Conservation (phyloP, 805 yeast genomes). For the Saccharomyces paradoxus region DNA sequence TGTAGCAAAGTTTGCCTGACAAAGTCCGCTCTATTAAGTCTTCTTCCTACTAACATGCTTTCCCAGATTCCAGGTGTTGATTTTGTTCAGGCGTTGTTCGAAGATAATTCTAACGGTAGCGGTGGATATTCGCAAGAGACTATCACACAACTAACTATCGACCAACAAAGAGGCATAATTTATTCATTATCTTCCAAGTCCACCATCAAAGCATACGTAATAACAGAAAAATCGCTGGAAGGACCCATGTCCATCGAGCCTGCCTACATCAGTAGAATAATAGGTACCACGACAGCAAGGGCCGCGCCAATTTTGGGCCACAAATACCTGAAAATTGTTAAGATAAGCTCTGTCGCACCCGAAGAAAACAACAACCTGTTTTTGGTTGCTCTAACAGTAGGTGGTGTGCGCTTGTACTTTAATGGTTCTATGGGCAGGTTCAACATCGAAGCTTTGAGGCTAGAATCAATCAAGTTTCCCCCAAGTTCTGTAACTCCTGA, state of each 20-base stretch:
- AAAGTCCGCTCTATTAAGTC: conserved; percentile 47
- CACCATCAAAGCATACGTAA: conserved; percentile 68
- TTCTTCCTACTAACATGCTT: conserved; percentile 38
- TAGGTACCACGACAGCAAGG: conserved; percentile 38
- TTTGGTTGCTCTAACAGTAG: conserved; percentile 68
- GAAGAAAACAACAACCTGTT: conserved; percentile 62
- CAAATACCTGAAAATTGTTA: conserved; percentile 52
- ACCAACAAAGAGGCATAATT: conserved; percentile 65
- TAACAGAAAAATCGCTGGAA: conserved; percentile 35
- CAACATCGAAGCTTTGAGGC: conserved; percentile 34
- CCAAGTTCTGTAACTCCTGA: conserved; percentile 37
- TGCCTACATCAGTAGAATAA: conserved; percentile 32
- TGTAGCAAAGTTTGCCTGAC: conserved; percentile 81
- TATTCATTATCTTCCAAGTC: conserved; percentile 81
- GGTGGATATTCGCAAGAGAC: conserved; percentile 40
- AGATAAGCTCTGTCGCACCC: conserved; percentile 34
- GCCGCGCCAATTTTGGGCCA: conserved; percentile 49
- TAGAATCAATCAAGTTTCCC: conserved; percentile 54
- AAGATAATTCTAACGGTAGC: conserved; percentile 21
- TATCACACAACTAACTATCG: conserved; percentile 59
- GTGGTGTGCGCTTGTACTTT: conserved; percentile 70
- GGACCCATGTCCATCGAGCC: conserved; percentile 34
- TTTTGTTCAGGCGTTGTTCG: conserved; percentile 31
- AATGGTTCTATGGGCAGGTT: conserved; percentile 34
- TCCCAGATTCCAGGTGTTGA: conserved; percentile 32